These are phyloP conservation scores for Curvularia sp. DNA, from an alignment of 2,329 filamentous ascomycete genomes.

Conservation along the genomic window DNA sequence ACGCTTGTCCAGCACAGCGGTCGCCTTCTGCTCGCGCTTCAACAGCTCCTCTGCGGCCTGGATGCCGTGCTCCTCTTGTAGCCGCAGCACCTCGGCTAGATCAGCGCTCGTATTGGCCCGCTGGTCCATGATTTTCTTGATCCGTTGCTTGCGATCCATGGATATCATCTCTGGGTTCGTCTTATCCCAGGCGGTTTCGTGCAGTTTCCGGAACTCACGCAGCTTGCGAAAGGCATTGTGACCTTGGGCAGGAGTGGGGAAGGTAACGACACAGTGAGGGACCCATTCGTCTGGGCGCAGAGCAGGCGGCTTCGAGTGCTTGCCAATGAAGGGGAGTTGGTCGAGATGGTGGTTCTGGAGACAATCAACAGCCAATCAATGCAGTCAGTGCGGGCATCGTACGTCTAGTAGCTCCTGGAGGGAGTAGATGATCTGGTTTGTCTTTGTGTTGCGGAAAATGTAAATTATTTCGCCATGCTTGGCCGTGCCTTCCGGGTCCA, in stretches of 20 bases:
- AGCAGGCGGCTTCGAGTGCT: slow-evolving; percentile 65
- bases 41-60: slow-evolving; percentile 28
- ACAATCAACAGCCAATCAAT: slow-evolving; percentile 4
- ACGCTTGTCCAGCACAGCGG: slow-evolving; percentile 29
- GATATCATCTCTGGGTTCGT: slow-evolving; percentile 52
- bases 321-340: slow-evolving; percentile 69
- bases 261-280: slow-evolving; percentile 65
- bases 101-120: slow-evolving; percentile 69
- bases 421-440: slow-evolving; percentile 71
- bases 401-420: slow-evolving; percentile 64
- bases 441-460: slow-evolving; percentile 67
- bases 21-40: slow-evolving; percentile 26
- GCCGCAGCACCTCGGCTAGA: slow-evolving; percentile 62
- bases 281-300: slow-evolving; percentile 70
- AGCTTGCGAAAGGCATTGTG: slow-evolving; percentile 60
- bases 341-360: slow-evolving; percentile 60
- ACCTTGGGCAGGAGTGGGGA: slow-evolving; percentile 59
- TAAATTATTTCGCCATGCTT: slow-evolving; percentile 67
- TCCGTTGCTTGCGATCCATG: slow-evolving; percentile 58
- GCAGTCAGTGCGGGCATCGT: slow-evolving; percentile 27
- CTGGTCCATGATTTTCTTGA: slow-evolving; percentile 67
- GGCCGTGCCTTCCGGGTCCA: slow-evolving; percentile 32
- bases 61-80: slow-evolving; percentile 54
- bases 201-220: slow-evolving; percentile 54
- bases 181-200: slow-evolving; percentile 63